Evolutionary conservation across 768 basidiomycete genomes (phyloP), one percentile per base, ranked within the genome.

Genomic region (Chalciporus piperatus): DNA sequence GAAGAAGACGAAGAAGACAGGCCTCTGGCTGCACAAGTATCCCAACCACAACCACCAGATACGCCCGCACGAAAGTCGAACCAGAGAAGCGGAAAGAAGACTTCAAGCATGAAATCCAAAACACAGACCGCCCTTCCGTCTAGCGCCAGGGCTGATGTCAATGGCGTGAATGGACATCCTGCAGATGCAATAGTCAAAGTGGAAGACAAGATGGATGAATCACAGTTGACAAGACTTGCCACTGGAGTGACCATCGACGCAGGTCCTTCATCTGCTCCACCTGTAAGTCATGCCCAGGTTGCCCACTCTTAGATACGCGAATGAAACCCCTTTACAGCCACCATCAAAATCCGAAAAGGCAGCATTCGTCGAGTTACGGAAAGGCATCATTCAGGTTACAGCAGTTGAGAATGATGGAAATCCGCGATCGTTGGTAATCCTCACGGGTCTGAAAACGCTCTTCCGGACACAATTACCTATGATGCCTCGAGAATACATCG

Each of bases 401-500:
- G 83, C 93, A 17, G 91, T 97, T 1, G 84, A 89, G 56, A 96
- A 96, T 57, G 89, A 96, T 62, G 75, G 77, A 22, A 72, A 83
- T 41, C 83, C 88, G 3, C 82, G 84, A 27, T 91, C 91, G 2
- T 73, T 87, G 23, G 81, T 98, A 48, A 84, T 98, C 51, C 80
- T 98, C 47, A 92, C 93, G 4, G 92, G 92, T n/a, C 76, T 98
- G 51, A 98, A 98, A 72, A 94, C 92, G 9, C 83, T 98, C 14
- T 98, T 99, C 65, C 96, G 97, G 64, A 90, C 91, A 59, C 97
- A 99, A 68, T 72, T 99, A 2, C 97, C 97, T 7, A 98, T 98
- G 71, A 98, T 99, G 97, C 97, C 97, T 12, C 78, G 93, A 62
- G 97, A 98, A 66, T 99, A 99, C 65, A 98, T 99, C 59, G 92